Evolutionary conservation across 305 asterid species (phyloP).

Genomic region (Fraxinus paxiana): DNA sequence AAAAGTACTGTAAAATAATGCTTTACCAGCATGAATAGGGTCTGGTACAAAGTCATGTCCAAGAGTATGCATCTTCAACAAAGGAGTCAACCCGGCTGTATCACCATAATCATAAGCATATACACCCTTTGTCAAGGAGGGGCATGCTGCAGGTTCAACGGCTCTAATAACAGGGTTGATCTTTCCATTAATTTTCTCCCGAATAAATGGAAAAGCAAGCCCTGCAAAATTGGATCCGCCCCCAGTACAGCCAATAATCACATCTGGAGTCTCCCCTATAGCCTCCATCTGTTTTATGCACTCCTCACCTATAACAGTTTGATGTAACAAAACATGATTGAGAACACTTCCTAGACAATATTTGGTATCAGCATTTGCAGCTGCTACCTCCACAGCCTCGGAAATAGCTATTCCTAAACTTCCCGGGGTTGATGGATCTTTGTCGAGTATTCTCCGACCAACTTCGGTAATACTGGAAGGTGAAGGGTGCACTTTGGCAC

Average conservation of each 20-base stretch:
- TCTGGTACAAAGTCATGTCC: slow-evolving; percentile 92
- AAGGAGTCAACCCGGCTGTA: slow-evolving; percentile 91
- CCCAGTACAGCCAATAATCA: slow-evolving; percentile 89
- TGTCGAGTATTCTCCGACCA: slow-evolving; percentile 56
- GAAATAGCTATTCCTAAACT: slow-evolving; percentile 94
- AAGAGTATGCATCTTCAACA: slow-evolving; percentile 96
- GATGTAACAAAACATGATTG: slow-evolving; percentile 83
- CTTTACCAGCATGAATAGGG: slow-evolving; percentile 81
- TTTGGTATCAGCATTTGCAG: slow-evolving; percentile 52
- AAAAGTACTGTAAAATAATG: not conserved
- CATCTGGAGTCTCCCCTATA: slow-evolving; percentile 76
- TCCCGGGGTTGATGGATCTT: slow-evolving; percentile 74
- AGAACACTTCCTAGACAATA: slow-evolving; percentile 93
- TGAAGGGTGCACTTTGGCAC: slow-evolving; percentile 89
- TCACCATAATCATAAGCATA: slow-evolving; percentile 92
- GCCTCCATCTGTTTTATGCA: slow-evolving; percentile 88
- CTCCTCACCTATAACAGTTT: slow-evolving; percentile 85
- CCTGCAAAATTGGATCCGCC: slow-evolving; percentile 94
- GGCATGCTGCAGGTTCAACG: slow-evolving; percentile 88
- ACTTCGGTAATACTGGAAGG: slow-evolving; percentile 70
- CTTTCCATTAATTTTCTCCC: slow-evolving; percentile 76
- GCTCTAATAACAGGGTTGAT: slow-evolving; percentile 70
- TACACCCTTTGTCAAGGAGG: slow-evolving; percentile 80
- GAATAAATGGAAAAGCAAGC: slow-evolving; percentile 73
- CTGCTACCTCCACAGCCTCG: slow-evolving; percentile 92